Percentiles rank a stretch among this genome's conserved stretches.
Conservation (phyloP, 2,329 filamentous ascomycete species). For the Cercospora sp. region DNA sequence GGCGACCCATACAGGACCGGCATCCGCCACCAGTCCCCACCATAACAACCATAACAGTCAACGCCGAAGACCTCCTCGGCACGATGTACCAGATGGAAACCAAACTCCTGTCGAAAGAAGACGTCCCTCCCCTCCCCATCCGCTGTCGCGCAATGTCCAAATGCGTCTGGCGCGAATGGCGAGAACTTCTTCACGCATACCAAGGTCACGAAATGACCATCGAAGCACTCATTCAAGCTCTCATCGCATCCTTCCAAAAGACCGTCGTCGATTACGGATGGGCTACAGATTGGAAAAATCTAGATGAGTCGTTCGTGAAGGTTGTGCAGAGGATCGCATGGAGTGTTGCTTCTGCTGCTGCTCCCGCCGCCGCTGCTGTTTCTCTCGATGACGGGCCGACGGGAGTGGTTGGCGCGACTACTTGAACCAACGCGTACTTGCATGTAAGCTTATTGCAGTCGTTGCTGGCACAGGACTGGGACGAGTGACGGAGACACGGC, state of each 20-base stretch:
- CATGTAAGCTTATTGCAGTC: too few species aligned
- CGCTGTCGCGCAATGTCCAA: conserved; percentile 22
- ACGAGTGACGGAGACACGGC: too few species aligned
- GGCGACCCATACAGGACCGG: neutral
- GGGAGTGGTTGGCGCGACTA: neutral
- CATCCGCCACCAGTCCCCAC: neutral
- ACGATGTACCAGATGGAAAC: conserved; percentile 15
- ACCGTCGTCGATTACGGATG: conserved; percentile 17
- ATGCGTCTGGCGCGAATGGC: conserved; percentile 24
- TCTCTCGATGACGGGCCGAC: neutral
- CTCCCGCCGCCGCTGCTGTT: neutral
- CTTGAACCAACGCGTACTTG: too few species aligned
- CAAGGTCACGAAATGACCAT: conserved; percentile 10
- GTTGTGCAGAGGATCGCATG: conserved; percentile 8
- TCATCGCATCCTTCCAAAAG: conserved; percentile 6
- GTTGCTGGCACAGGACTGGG: too few species aligned
- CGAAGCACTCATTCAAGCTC: conserved; percentile 13
- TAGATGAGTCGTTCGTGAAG: conserved; percentile 9
- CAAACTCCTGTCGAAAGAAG: neutral
- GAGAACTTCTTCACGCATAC: conserved; percentile 10
- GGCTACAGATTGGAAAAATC: conserved; percentile 5
- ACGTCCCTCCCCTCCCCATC: conserved; percentile 2
- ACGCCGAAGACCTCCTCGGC: conserved; percentile 1
- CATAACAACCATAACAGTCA: neutral
- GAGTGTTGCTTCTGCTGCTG: neutral